Conservation (phyloP, 371 early-diverging fungal genomes). For the Batrachochytrium dendrobatidis region DNA sequence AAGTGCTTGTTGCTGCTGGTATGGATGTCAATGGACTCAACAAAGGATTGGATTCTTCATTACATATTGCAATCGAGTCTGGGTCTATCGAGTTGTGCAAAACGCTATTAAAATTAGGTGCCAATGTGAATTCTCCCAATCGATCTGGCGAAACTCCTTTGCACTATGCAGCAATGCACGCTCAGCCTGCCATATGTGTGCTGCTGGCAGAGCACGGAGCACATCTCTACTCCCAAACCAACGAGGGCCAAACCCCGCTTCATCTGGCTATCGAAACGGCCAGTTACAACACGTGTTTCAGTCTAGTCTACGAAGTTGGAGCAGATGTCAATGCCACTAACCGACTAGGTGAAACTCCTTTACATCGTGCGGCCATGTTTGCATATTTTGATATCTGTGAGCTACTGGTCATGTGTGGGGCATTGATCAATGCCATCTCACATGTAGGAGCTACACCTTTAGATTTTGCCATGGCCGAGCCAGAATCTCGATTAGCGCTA, state of each 20-base stretch:
- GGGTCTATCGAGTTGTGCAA: conserved; percentile 6
- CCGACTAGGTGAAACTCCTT: background rate
- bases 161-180: conserved; percentile 10
- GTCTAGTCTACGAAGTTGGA: background rate
- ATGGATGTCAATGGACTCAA: conserved; percentile 6
- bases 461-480: background rate
- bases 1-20: conserved; percentile 2
- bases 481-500: background rate
- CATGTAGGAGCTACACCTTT: background rate
- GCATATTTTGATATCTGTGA: background rate
- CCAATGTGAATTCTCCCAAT: conserved; percentile 10
- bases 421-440: conserved; percentile 1
- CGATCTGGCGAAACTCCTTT: conserved; percentile 2
- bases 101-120: conserved; percentile 9
- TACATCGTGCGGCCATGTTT: background rate
- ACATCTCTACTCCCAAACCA: background rate
- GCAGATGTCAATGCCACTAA: background rate
- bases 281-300: background rate
- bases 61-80: conserved; percentile 3
- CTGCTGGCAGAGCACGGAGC: conserved; percentile 5
- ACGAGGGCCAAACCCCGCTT: conserved; percentile 1
- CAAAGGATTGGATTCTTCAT: conserved; percentile 4
- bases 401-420: conserved; percentile 1
- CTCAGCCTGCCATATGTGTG: background rate
- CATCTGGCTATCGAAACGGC: conserved; percentile 1